Evolutionary conservation across 768 basidiomycete genomes (phyloP), one percentile per base, ranked within the genome.

Genomic region (Termitomyces sp.): DNA sequence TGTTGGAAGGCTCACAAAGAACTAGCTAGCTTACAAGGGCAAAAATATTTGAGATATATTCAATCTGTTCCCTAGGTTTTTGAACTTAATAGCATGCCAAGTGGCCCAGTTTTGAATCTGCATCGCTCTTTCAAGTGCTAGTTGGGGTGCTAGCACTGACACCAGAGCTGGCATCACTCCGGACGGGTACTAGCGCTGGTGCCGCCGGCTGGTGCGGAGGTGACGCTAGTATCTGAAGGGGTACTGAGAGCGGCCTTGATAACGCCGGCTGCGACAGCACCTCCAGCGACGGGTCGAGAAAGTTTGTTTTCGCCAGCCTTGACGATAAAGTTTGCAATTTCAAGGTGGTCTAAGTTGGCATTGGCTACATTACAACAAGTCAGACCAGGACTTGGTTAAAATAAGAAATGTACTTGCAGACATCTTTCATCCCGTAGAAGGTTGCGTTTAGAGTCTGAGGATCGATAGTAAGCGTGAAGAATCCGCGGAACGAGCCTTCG

Each of bases 251-350:
- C 36, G 16, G 60, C 56, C 46, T 54, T 60, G 4, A 56, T 42
- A 31, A 56, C 48, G 2, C 60, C 60, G 13, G 60, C 60, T 20
- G 42, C 15, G 12, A 60, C 60, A 10, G 60, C 46, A 8, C 60
- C 60, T 31, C 60, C 60, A 41, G 55, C 60, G 4, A 60, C 60
- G 2, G 60, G 60, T 39, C 60, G 55, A 44, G 60, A 52, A 5
- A 60, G 48, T 31, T 47, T 60, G 24, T 60, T 60, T 37, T 60
- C 45, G 8, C 59, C 59, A 56, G 50, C 55, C 22, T 60, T 60
- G 18, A 60, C 55, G 2, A 56, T 8, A 31, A 60, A 60, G 15
- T 60, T 39, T 4, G 60, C 60, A n/a, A 47, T 57, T 6, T 34
- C 29, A 41, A 60, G 44, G 16, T 45, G 51, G 22, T 51, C 50